Percentiles rank a stretch among this genome's conserved stretches.
Evolutionary conservation across 257 asterid species (phyloP).

Genomic region (Przewalskia tangutica): DNA sequence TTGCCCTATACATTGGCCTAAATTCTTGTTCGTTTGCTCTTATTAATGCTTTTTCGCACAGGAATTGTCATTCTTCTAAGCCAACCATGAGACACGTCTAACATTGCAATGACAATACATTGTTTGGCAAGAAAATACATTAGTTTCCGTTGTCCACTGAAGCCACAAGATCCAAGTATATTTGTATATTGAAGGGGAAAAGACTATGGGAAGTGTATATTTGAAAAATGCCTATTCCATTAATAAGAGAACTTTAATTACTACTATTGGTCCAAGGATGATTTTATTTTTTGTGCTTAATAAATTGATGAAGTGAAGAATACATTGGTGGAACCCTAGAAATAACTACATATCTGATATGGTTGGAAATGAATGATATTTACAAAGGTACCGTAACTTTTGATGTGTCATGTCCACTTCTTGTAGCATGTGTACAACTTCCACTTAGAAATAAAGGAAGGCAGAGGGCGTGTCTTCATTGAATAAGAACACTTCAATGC

Average conservation of each 20-base stretch:
- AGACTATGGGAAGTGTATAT: no score
- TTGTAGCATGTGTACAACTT: neutral
- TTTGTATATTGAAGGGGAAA: neutral
- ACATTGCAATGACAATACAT: neutral
- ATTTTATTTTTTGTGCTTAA: neutral
- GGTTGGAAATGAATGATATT: constrained; percentile 6
- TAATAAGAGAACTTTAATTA: neutral
- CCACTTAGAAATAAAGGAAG: constrained; percentile 1
- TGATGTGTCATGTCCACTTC: neutral
- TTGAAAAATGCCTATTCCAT: neutral
- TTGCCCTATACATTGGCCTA: constrained; percentile 1
- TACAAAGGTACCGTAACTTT: neutral
- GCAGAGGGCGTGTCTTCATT: neutral
- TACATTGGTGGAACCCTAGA: neutral
- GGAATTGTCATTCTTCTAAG: constrained; percentile 4
- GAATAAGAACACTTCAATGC: neutral
- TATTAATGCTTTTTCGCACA: neutral
- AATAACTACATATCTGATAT: neutral
- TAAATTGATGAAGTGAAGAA: neutral
- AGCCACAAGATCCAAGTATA: neutral
- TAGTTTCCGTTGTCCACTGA: neutral
- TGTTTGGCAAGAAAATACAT: constrained; percentile 3
- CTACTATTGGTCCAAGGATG: neutral
- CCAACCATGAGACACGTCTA: constrained; percentile 6
- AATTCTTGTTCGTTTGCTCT: neutral